These are phyloP conservation scores for Glonium stellatum DNA, from an alignment of 495 filamentous ascomycete genomes.

Conservation along the genomic window DNA sequence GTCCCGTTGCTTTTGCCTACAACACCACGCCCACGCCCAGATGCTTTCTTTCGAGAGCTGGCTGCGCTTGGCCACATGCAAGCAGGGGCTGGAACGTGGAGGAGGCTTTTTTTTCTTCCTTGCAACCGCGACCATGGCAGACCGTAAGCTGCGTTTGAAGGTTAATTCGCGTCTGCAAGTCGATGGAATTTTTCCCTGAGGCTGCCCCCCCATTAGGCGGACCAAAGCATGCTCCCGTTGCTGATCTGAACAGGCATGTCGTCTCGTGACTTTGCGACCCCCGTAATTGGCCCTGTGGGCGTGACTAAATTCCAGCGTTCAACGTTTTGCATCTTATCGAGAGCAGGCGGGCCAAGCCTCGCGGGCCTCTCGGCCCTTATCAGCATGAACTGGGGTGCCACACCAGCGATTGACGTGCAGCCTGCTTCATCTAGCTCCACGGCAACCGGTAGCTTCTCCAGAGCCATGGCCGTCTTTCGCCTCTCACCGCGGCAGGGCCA, in stretches of 20 bases:
- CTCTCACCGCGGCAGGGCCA: slow-evolving; percentile 1
- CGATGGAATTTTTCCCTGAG: too few species aligned
- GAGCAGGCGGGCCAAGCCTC: background rate
- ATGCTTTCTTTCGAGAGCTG: background rate
- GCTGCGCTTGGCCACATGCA: background rate
- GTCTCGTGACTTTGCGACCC: slow-evolving; percentile 4
- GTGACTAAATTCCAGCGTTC: slow-evolving; percentile 24
- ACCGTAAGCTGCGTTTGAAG: too few species aligned
- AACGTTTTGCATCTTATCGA: slow-evolving; percentile 24
- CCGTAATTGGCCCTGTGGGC: slow-evolving; percentile 11
- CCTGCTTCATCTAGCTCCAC: background rate
- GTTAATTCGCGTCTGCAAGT: background rate
- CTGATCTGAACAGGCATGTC: background rate
- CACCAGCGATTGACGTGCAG: slow-evolving; percentile 4
- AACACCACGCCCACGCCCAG: background rate
- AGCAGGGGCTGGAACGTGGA: background rate
- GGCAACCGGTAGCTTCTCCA: background rate
- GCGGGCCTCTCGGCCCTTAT: slow-evolving; percentile 10
- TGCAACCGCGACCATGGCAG: too few species aligned
- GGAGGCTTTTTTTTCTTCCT: background rate
- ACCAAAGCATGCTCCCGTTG: background rate
- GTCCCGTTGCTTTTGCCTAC: background rate
- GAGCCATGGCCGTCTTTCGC: background rate
- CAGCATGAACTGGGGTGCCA: slow-evolving; percentile 17
- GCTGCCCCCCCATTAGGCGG: too few species aligned